phyloP scores from a whole-genome alignment of 2,329 filamentous ascomycete species.

The Aspergillus sp. region DNA sequence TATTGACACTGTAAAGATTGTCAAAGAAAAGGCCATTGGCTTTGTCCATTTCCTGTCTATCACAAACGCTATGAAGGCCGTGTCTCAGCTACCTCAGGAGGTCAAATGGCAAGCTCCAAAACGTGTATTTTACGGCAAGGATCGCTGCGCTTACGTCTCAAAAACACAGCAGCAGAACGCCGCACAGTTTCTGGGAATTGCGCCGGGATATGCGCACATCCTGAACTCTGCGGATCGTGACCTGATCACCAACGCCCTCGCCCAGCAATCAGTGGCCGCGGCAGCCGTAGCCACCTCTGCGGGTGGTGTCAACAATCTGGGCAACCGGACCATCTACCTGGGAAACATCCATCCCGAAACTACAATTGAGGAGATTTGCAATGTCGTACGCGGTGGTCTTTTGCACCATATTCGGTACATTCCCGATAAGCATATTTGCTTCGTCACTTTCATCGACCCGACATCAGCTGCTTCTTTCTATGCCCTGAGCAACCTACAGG shows the following conservation, averaged over 20 bases:
- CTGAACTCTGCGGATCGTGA: slow-evolving; percentile 95
- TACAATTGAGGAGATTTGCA: slow-evolving; percentile 99
- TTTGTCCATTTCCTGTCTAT: slow-evolving; percentile 98
- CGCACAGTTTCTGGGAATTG: slow-evolving; percentile 95
- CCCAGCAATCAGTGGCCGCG: slow-evolving; percentile 95
- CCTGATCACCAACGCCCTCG: slow-evolving; percentile 92
- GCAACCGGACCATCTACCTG: slow-evolving; percentile 95
- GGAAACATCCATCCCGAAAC: slow-evolving; percentile 99
- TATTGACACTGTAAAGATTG: slow-evolving; percentile 96
- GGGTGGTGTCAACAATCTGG: slow-evolving; percentile 94
- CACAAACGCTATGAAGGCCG: slow-evolving; percentile 96
- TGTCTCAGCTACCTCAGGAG: slow-evolving; percentile 93
- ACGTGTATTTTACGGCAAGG: slow-evolving; percentile 98
- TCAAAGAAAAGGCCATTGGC: slow-evolving; percentile 95
- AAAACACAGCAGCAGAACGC: slow-evolving; percentile 99
- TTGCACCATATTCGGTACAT: slow-evolving; percentile 99
- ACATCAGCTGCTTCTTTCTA: slow-evolving; percentile 98
- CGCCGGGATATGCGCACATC: slow-evolving; percentile 94
- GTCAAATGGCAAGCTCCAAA: slow-evolving; percentile 94
- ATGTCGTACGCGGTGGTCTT: slow-evolving; percentile 92
- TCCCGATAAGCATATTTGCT: slow-evolving; percentile 99
- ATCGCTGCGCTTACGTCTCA: slow-evolving; percentile 96
- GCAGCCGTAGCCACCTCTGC: slow-evolving; percentile 96
- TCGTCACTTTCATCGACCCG: slow-evolving; percentile 98
- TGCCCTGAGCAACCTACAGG: slow-evolving; percentile 94